A percentile compares a stretch with the other conserved stretches of the same genome.
phyloP scores from a whole-genome alignment of 176 grass and related monocot species.

The Urochloa ruziziensis region DNA sequence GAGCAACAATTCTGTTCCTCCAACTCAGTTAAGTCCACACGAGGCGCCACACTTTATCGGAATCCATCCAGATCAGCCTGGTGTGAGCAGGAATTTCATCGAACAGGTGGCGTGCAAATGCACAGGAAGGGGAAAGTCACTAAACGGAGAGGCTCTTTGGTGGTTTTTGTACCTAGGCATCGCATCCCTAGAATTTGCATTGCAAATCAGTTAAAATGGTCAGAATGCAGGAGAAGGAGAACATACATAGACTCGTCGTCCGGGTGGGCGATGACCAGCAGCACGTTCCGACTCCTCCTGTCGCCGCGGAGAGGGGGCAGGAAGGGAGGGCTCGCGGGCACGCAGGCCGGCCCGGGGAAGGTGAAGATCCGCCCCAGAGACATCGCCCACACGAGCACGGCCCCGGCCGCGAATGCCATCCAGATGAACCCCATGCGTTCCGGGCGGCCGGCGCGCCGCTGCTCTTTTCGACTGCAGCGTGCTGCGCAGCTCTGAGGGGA shows the following conservation, averaged over 20 bases:
- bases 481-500: too few relatives aligned
- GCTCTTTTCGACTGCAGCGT: background rate
- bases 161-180: background rate
- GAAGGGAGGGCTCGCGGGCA: slow-evolving; percentile 27
- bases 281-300: slow-evolving; percentile 61
- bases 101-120: background rate
- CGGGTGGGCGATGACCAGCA: slow-evolving; percentile 85
- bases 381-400: slow-evolving; percentile 49
- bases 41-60: background rate
- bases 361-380: slow-evolving; percentile 50
- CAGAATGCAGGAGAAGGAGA: too few relatives aligned
- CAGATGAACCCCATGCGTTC: slow-evolving; percentile 48
- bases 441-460: background rate
- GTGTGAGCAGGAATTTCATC: background rate
- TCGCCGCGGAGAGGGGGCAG: slow-evolving; percentile 7
- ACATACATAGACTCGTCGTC: slow-evolving; percentile 92
- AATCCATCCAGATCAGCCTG: background rate
- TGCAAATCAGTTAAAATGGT: background rate
- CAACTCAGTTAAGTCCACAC: background rate
- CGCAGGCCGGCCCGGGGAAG: background rate
- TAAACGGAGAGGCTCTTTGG: background rate
- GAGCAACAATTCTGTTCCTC: background rate
- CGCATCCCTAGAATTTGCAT: too few relatives aligned
- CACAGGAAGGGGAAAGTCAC: background rate
- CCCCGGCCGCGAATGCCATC: slow-evolving; percentile 6